Base-by-base conservation (phyloP, 2,329 filamentous ascomycete species). In the Chaetoscypha palmicola region DNA sequence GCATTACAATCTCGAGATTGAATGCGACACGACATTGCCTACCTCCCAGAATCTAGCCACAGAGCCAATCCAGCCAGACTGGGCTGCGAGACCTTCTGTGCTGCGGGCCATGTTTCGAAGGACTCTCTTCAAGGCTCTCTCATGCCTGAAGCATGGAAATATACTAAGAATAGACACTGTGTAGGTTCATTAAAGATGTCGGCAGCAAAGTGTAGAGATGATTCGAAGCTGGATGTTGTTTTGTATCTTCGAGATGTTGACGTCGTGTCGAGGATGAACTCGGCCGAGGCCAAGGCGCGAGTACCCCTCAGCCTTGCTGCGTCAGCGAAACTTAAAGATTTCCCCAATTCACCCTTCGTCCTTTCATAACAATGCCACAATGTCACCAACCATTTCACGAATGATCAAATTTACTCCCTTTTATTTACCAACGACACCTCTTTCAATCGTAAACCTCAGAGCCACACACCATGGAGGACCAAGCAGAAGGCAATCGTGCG, bases 401-500 rank as follows among this genome's bases (percentile, higher is more conserved):
- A n/a, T n/a, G n/a, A n/a, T n/a, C n/a, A n/a, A n/a, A n/a, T n/a
- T n/a, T n/a, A n/a, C n/a, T n/a, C n/a, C n/a, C n/a, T n/a, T n/a
- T n/a, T n/a, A n/a, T n/a, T n/a, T n/a, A n/a, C n/a, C n/a, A n/a
- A n/a, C n/a, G n/a, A n/a, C n/a, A n/a, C n/a, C n/a, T n/a, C n/a
- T n/a, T n/a, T n/a, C n/a, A n/a, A n/a, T n/a, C n/a, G n/a, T n/a
- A n/a, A n/a, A n/a, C n/a, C n/a, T n/a, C n/a, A n/a, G n/a, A n/a
- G n/a, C n/a, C n/a, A n/a, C n/a, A n/a, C n/a, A 43, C 35, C 34
- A 87, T 86, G 82, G 78, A 77, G 46, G 79, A n/a, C n/a, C 67
- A 68, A 42, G 66, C 70, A 35, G 64, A 66, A 7, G 58, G 62
- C 51, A 68, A 70, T 36, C 64, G 74, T 56, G 73, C 79, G 20